Base-by-base conservation (phyloP, 2,329 filamentous ascomycete species). In the Talaromyces pinophilus region DNA sequence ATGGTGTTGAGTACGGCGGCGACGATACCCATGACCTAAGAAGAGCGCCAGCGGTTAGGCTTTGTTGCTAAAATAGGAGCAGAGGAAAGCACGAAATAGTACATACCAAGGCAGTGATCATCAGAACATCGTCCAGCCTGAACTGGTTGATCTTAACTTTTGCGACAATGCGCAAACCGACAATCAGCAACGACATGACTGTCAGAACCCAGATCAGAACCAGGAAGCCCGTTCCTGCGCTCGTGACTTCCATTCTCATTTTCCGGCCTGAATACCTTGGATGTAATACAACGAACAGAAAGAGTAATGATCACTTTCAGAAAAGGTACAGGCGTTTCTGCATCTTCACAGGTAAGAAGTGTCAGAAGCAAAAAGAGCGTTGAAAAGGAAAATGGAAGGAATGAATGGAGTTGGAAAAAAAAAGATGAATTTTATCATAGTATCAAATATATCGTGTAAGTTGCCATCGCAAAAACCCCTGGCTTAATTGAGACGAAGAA, bases 81-180 rank as follows among this genome's bases (percentile, higher is more conserved):
- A 70, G 69, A 30, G 71, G 13, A 13, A 15, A 38, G 13, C 35
- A 67, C n/a, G 3, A 28, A 17, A 30, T 19, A 64, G 42, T 22
- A n/a, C 17, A 46, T 48, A 65, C 63, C 63, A 65, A 38, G 10
- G 63, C 57, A 22, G 54, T 15, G 7, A 60, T 65, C 63, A 62
- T 65, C 15, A 65, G 5, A 13, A 62, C 19, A 65, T 65, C 63
- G 22, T 65, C 63, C 28, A 54, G 7, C 30, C 38, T 35, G 44
- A 65, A 65, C 11, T 61, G 55, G n/a, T 48, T 30, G 38, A 62
- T 60, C 35, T 55, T 60, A 6, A 65, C 44, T 55, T 65, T 65
- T 28, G 63, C 63, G 19, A 65, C 30, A 19, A 65, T 25, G 22
- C 63, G 44, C 42, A 65, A 55, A 6, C 35, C 22, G 10, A 65